Evolutionary conservation across 495 filamentous ascomycete genomes (phyloP).

Genomic region (Aspergillus mulundensis): DNA sequence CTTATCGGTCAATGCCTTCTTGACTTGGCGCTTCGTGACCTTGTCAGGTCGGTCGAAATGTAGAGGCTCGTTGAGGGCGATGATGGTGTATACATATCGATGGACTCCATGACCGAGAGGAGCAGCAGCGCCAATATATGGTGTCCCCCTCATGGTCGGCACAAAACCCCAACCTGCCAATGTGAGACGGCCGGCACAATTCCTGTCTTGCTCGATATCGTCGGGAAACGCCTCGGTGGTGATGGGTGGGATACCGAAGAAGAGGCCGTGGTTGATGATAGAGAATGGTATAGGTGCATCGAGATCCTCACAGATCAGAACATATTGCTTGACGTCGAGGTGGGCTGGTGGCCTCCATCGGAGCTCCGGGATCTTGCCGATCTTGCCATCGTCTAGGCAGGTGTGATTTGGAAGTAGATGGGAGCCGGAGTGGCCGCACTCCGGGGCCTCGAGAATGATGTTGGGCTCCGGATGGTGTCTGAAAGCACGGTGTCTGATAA

Average conservation of each 20-base stretch:
- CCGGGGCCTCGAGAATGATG: slow-evolving; percentile 39
- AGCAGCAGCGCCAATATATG: slow-evolving; percentile 40
- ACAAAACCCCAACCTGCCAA: slow-evolving; percentile 42
- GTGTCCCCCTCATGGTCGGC: slow-evolving; percentile 23
- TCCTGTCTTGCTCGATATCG: slow-evolving; percentile 28
- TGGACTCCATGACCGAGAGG: slow-evolving; percentile 46
- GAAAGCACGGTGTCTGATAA: slow-evolving; percentile 25
- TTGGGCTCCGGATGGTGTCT: slow-evolving; percentile 30
- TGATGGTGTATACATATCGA: slow-evolving; percentile 48
- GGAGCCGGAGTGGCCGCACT: slow-evolving; percentile 36
- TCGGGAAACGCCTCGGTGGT: slow-evolving; percentile 24
- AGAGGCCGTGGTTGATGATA: slow-evolving; percentile 45
- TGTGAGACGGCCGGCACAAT: slow-evolving; percentile 15
- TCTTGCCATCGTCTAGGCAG: slow-evolving; percentile 28
- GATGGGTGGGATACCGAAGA: slow-evolving; percentile 38
- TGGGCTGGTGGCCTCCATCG: slow-evolving; percentile 31
- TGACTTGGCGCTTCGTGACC: slow-evolving; percentile 40
- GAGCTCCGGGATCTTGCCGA: slow-evolving; percentile 36
- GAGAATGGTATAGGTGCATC: slow-evolving; percentile 43
- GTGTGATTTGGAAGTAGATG: slow-evolving; percentile 35
- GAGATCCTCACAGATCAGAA: slow-evolving; percentile 50
- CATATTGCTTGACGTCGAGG: slow-evolving; percentile 39
- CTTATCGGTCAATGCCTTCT: slow-evolving; percentile 41
- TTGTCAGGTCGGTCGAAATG: slow-evolving; percentile 26
- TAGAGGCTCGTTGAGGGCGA: slow-evolving; percentile 42